These are phyloP conservation scores for Phalaenopsis aphrodite DNA, from an alignment of 106 monocot genomes.

Conservation along the genomic window DNA sequence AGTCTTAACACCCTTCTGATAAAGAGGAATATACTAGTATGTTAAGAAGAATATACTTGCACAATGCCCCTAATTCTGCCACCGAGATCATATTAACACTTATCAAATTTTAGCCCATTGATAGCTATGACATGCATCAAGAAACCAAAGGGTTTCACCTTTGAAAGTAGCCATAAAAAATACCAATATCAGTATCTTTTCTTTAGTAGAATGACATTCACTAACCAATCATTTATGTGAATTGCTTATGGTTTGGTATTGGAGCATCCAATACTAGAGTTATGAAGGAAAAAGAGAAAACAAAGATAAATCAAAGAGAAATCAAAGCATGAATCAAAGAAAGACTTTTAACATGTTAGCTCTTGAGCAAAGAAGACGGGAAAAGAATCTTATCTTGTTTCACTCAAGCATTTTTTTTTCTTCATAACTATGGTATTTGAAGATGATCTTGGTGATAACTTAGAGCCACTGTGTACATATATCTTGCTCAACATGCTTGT, in stretches of 20 bases:
- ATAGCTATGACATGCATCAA: constrained; percentile 89
- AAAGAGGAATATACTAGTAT: neutral
- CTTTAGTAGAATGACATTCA: neutral
- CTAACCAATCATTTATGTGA: neutral
- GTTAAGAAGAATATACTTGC: constrained; percentile 33
- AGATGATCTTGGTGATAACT: constrained; percentile 78
- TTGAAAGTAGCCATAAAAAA: neutral
- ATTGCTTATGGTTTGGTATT: too few species aligned
- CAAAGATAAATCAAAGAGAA: too few species aligned
- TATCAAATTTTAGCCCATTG: constrained; percentile 84
- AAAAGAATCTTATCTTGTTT: too few species aligned
- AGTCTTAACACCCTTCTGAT: neutral
- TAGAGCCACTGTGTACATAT: constrained; percentile 79
- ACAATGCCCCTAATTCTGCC: constrained; percentile 72
- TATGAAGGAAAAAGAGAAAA: too few species aligned
- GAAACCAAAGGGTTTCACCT: constrained; percentile 67
- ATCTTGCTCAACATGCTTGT: neutral
- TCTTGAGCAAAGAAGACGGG: too few species aligned
- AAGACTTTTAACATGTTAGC: too few species aligned
- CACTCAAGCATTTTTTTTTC: too few species aligned
- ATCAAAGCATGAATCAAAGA: too few species aligned
- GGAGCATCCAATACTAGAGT: too few species aligned
- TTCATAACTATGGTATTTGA: constrained; percentile 20
- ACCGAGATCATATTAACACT: constrained; percentile 83
- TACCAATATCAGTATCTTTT: neutral